A percentile compares a stretch with the other conserved stretches of the same genome.
These are phyloP conservation scores for Phytophthora fragariaefolia DNA, from an alignment of 352 stramenopile species.

Conservation along the genomic window DNA sequence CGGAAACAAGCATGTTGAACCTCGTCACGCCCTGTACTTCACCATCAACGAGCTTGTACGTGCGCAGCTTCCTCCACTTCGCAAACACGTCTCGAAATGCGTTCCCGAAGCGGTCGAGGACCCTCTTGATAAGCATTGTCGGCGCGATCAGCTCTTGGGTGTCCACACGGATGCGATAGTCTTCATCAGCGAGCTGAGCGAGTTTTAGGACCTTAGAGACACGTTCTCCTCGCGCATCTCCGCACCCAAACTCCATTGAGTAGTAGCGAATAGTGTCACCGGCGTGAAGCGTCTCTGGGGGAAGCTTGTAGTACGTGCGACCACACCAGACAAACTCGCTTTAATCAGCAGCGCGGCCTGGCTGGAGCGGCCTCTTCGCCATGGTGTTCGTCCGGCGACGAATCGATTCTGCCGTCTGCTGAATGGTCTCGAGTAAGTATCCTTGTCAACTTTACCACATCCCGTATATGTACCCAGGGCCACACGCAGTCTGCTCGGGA, in stretches of 20 bases:
- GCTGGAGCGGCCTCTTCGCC: no score
- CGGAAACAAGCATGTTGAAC: no score
- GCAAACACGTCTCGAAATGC: not conserved
- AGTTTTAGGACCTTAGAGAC: not conserved
- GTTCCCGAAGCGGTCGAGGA: not conserved
- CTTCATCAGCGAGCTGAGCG: not conserved
- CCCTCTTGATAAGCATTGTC: not conserved
- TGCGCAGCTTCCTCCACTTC: not conserved
- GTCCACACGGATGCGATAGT: not conserved
- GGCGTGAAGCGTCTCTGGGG: not conserved
- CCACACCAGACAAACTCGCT: no score
- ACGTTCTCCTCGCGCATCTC: not conserved
- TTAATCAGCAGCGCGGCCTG: no score
- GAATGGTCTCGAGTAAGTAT: no score
- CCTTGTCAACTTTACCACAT: no score
- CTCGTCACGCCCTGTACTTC: not conserved
- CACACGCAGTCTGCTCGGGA: no score
- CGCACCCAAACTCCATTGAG: not conserved
- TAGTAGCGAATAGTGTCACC: not conserved
- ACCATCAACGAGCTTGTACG: not conserved
- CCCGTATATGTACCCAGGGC: no score
- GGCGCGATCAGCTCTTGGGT: not conserved
- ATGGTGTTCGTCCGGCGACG: no score
- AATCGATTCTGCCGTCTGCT: no score
- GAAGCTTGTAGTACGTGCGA: no score